Conservation (phyloP, 331 rosid species). For the Arachis monticola region DNA sequence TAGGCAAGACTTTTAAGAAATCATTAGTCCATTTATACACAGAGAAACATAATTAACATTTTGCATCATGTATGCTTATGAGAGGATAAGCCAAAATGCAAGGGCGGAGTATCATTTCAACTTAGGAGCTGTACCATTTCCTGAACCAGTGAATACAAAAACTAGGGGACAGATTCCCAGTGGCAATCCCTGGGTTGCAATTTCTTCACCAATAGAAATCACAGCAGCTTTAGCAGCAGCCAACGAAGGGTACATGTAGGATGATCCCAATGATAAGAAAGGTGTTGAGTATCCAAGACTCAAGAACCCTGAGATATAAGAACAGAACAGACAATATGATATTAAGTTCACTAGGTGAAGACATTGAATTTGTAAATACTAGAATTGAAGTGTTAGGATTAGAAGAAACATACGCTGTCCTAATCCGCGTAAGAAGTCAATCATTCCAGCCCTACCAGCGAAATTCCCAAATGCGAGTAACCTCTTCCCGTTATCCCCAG, state of each 20-base stretch:
- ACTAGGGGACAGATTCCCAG: conserved; percentile 86
- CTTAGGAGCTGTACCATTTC: conserved; percentile 65
- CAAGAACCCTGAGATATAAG: conserved; percentile 61
- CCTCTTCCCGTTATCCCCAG: conserved; percentile 74
- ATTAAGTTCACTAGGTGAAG: conserved; percentile 13
- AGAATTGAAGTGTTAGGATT: not conserved
- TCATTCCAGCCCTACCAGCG: conserved; percentile 94
- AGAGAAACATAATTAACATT: conserved; percentile 14
- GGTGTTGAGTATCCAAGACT: conserved; percentile 97
- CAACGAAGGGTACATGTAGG: conserved; percentile 92
- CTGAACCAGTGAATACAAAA: conserved; percentile 89
- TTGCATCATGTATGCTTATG: not conserved
- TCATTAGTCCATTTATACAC: conserved; percentile 12
- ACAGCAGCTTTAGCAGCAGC: conserved; percentile 98
- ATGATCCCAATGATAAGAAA: conserved; percentile 84
- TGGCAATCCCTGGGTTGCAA: conserved; percentile 80
- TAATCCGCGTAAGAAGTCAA: conserved; percentile 80
- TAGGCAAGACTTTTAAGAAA: conserved; percentile 1
- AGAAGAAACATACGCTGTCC: conserved; percentile 68
- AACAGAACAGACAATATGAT: conserved; percentile 23
- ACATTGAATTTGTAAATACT: conserved; percentile 19
- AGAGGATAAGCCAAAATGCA: conserved; percentile 14
- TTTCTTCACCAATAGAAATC: conserved; percentile 92
- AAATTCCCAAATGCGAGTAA: conserved; percentile 89
- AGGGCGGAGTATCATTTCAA: conserved; percentile 15